Evolutionary conservation across 495 filamentous ascomycete species (phyloP), one percentile per base, ranked within the genome.

Genomic region (Sordaria brevicollis): DNA sequence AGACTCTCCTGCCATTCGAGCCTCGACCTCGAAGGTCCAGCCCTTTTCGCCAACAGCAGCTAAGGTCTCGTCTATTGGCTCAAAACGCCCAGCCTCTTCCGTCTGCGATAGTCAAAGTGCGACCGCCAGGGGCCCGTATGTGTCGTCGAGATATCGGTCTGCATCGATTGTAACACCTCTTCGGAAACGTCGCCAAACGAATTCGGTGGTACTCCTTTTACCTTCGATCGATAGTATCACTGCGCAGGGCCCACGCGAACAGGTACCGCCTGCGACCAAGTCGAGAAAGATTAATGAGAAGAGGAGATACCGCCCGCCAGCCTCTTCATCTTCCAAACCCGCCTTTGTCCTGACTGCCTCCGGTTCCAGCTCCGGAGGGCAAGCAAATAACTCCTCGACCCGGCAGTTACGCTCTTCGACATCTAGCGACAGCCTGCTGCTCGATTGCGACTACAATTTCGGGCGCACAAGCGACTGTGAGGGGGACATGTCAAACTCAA

Each of bases 381-480:
- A 77, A 67, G 69, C 83, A 68, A 77, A 74, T 8, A 78, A 85
- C 43, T 82, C 83, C 10, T 83, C 83, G 9, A 86, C 84, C 71
- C 81, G 84, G 35, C 74, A 78, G 31, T 86, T 85, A 71, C 84
- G 83, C 57, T 84, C 84, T 13, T 85, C 85, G 29, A 79, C 79
- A 8, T 79, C 83, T 38, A 81, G 85, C 69, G 82, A 81, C 70
- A 84, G 82, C 73, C 75, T 81, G n/a, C 75, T 78, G 1, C 74
- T 81, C 72, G 85, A 87, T 71, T 84, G 84, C 83, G 83, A 77
- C 71, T 84, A 85, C 83, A 82, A 77, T 70, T 36, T 73, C 39
- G 43, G 72, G 35, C 76, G 78, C 17, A 68, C n/a, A n/a, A n/a
- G n/a, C n/a, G n/a, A n/a, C 73, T 17, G 76, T 76, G 35, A 80